phyloP scores from a whole-genome alignment of 805 yeast species.

The Ogataea dorogensis region DNA sequence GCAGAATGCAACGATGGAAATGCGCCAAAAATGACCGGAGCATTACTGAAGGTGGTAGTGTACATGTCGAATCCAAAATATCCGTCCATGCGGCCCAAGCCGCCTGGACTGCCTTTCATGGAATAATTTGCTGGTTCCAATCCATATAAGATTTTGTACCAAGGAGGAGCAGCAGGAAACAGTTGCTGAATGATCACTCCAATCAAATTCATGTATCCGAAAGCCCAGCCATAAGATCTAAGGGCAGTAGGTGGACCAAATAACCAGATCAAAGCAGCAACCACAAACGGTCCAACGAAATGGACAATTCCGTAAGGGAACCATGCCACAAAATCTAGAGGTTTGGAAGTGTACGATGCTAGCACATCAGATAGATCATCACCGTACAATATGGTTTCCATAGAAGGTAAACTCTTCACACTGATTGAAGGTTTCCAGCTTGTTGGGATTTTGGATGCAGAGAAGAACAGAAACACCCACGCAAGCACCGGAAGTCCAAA shows the following conservation, averaged over 20 bases:
- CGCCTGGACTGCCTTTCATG: conserved; percentile 93
- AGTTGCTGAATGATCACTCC: conserved; percentile 79
- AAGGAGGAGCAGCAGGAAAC: conserved; percentile 94
- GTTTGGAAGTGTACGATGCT: conserved; percentile 64
- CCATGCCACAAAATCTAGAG: conserved; percentile 88
- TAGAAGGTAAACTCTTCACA: conserved; percentile 84
- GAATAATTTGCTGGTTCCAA: conserved; percentile 83
- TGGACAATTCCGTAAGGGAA: conserved; percentile 89
- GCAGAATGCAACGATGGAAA: conserved; percentile 83
- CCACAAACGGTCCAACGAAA: conserved; percentile 82
- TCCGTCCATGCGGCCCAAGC: conserved; percentile 79
- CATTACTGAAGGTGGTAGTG: conserved; percentile 71
- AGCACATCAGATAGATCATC: conserved; percentile 82
- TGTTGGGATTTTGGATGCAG: conserved; percentile 71
- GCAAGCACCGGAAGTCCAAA: conserved; percentile 80
- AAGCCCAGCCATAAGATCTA: conserved; percentile 83
- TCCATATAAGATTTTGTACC: conserved; percentile 85
- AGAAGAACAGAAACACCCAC: conserved; percentile 82
- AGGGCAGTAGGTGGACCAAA: conserved; percentile 90
- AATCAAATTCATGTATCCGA: conserved; percentile 86
- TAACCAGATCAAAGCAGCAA: conserved; percentile 71
- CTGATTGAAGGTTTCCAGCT: conserved; percentile 82
- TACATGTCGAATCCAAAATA: conserved; percentile 78
- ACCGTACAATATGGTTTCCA: conserved; percentile 90
- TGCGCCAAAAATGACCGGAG: conserved; percentile 86